Conservation (phyloP, 495 filamentous ascomycete genomes). For the Podospora sp. region DNA sequence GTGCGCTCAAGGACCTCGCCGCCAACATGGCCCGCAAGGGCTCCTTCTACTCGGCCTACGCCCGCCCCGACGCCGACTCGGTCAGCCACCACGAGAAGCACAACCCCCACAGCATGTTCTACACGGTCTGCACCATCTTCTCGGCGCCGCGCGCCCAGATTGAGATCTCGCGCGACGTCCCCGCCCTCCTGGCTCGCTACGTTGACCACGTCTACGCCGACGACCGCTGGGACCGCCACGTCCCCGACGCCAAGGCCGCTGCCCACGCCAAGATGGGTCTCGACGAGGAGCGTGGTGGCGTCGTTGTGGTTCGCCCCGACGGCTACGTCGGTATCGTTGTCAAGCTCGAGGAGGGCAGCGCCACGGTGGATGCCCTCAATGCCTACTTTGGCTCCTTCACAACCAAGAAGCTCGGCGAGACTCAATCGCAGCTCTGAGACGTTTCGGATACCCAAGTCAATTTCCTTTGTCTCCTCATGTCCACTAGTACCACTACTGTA, state of each 20-base stretch:
- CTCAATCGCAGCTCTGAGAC: constrained; percentile 25
- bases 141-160: constrained; percentile 63
- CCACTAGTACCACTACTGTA: neutral
- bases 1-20: constrained; percentile 70
- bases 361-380: constrained; percentile 80
- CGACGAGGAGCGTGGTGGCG: constrained; percentile 69
- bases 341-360: constrained; percentile 69
- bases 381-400: constrained; percentile 75
- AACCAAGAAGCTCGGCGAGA: constrained; percentile 42
- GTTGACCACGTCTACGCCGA: constrained; percentile 85
- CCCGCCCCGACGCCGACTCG: constrained; percentile 59
- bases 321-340: constrained; percentile 81
- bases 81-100: constrained; percentile 78
- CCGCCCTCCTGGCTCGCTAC: constrained; percentile 70
- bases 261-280: constrained; percentile 89
- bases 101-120: constrained; percentile 81
- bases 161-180: constrained; percentile 66
- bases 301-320: constrained; percentile 83
- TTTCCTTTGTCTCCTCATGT: neutral
- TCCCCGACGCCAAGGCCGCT: constrained; percentile 67
- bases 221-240: constrained; percentile 72
- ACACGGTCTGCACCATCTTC: constrained; percentile 75
- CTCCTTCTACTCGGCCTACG: constrained; percentile 71
- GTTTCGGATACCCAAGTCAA: neutral
- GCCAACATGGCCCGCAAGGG: constrained; percentile 61